Percentiles rank a stretch among this genome's conserved stretches.
Conservation (phyloP, 1,284 basidiomycete species). For the Cryptococcus sp. region DNA sequence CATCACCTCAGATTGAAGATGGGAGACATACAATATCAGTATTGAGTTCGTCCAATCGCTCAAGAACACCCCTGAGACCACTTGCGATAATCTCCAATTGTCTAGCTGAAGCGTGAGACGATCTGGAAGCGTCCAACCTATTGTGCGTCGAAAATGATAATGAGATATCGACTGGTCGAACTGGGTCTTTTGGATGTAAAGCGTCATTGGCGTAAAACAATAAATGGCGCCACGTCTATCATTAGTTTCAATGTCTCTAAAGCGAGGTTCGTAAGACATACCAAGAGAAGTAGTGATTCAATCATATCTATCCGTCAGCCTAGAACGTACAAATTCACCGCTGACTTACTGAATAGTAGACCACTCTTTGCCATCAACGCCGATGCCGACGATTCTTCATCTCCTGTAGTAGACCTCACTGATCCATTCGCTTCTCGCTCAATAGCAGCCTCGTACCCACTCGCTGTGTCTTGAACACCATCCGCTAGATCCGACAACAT, state of each 20-base stretch:
- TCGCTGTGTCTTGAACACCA: conserved; percentile 22
- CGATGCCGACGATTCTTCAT: conserved; percentile 10
- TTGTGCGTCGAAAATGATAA: conserved; percentile 13
- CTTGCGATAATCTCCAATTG: conserved; percentile 37
- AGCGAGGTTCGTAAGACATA: conserved; percentile 1
- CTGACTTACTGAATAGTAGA: conserved; percentile 23
- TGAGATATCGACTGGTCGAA: conserved; percentile 31
- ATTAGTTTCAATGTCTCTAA: neutral
- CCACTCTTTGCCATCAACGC: conserved; percentile 28
- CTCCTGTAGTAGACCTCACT: conserved; percentile 15
- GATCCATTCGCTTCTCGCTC: conserved; percentile 26
- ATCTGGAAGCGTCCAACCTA: conserved; percentile 15
- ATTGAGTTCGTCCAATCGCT: conserved; percentile 36
- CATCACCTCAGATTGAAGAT: neutral
- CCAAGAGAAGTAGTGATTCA: conserved; percentile 75
- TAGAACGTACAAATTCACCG: neutral
- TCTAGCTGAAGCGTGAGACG: conserved; percentile 17
- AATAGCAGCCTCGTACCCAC: conserved; percentile 25
- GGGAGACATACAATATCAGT: conserved; percentile 34
- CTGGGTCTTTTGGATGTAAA: conserved; percentile 18
- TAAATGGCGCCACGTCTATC: conserved; percentile 71
- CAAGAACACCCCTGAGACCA: conserved; percentile 35
- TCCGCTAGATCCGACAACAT: conserved; percentile 33
- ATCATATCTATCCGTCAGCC: conserved; percentile 56
- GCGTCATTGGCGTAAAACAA: conserved; percentile 52